These are phyloP conservation scores for Chytridium lagenaria DNA, from an alignment of 371 early-diverging fungal species.

Conservation along the genomic window DNA sequence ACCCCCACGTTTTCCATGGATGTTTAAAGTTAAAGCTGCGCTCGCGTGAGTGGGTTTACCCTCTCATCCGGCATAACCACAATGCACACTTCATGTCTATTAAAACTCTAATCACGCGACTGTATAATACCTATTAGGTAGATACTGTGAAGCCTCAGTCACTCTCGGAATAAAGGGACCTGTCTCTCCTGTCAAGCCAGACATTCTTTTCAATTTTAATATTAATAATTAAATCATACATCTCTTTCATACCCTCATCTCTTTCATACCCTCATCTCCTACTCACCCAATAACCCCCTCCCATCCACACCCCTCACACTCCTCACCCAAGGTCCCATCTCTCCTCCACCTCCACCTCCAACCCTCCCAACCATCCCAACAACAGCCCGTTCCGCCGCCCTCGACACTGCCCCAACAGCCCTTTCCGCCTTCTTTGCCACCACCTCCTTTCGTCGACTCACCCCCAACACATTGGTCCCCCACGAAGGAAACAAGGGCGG, in stretches of 20 bases:
- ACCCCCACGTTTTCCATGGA: no score
- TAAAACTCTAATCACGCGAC: no score
- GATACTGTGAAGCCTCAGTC: neutral
- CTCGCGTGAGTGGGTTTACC: no score
- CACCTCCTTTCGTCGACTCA: constrained; percentile 12
- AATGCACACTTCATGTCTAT: no score
- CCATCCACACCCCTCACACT: neutral
- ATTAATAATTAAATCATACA: neutral
- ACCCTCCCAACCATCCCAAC: neutral
- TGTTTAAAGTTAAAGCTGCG: no score
- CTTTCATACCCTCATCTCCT: neutral
- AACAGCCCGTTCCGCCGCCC: constrained; percentile 14
- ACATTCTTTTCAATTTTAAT: neutral
- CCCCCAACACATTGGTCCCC: neutral
- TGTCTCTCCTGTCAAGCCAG: neutral
- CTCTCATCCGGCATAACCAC: no score
- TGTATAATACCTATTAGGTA: neutral
- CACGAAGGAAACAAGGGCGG: constrained; percentile 14
- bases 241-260: neutral
- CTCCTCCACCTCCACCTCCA: neutral
- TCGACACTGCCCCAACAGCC: constrained; percentile 19
- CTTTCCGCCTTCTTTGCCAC: neutral
- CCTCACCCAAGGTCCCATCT: neutral
- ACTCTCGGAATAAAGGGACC: no score
- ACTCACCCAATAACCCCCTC: neutral